Base-by-base conservation (phyloP, 495 filamentous ascomycete genomes). In the Cladorrhinum samala region DNA sequence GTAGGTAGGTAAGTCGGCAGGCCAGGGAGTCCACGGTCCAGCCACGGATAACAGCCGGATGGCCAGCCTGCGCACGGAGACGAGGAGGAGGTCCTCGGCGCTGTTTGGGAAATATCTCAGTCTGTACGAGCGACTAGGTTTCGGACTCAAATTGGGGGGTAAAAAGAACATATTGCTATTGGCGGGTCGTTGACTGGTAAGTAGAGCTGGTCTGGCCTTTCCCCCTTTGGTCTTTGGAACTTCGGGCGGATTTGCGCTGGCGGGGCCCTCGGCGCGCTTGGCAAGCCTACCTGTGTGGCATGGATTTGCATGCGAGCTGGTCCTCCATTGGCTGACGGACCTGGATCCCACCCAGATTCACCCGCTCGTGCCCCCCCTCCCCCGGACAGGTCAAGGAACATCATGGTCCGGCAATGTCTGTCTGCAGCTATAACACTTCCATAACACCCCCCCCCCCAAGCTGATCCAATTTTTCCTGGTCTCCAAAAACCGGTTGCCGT, bases 101-200 rank as follows among this genome's bases (percentile, higher is more conserved):
- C n/a, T n/a, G n/a, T n/a, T n/a, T n/a, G n/a, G n/a, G n/a, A n/a
- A n/a, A n/a, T n/a, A n/a, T n/a, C n/a, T n/a, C n/a, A n/a, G n/a
- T 51, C 33, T 49, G 42, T 13, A 38, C 47, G 46, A 49, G 54
- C 52, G 52, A 40, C 43, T 33, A 11, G 44, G 56, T 61, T 65
- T 65, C 65, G 62, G 60, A 65, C 60, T 58, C 53, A 61, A 49
- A 50, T 58, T 54, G 46, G 50, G 60, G 50, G 49, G 45, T 17
- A 17, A 40, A 36, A n/a, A 19, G 13, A 7, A 24, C 41, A 21
- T 39, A 13, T 37, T 55, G 24, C 43, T 33, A 67, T 63, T 62
- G 59, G 64, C 20, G 14, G 49, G 42, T 18, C 23, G 27, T 20
- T 41, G 19, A 50, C 40, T 36, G 39, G 38, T 33, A 30, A 37